These are phyloP conservation scores for Elaeis guineensis DNA, from an alignment of 176 grass and related monocot genomes.

Conservation along the genomic window DNA sequence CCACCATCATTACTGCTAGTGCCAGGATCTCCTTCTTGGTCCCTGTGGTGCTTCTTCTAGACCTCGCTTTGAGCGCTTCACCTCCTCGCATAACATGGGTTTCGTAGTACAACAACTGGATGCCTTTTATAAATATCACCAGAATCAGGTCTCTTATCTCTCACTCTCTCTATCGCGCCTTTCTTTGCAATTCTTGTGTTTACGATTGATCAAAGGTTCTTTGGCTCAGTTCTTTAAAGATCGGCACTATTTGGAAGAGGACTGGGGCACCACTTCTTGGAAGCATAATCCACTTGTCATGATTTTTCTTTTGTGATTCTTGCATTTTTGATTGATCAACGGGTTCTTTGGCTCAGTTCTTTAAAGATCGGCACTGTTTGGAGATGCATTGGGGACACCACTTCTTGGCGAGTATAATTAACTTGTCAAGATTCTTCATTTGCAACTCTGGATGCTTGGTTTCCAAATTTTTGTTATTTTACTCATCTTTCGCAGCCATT, in stretches of 20 bases:
- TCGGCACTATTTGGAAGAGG: slow-evolving; percentile 14
- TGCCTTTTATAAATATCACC: slow-evolving; percentile 17
- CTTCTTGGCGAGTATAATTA: too few relatives aligned
- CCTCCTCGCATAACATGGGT: too few relatives aligned
- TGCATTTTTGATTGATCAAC: background rate
- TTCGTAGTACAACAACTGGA: slow-evolving; percentile 9
- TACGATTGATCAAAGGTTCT: background rate
- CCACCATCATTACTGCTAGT: background rate
- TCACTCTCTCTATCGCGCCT: background rate
- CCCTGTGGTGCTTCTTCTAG: background rate
- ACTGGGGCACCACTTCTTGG: slow-evolving; percentile 9
- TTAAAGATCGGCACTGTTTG: slow-evolving; percentile 18
- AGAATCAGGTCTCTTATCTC: background rate
- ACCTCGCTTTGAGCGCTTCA: background rate
- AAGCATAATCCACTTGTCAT: background rate
- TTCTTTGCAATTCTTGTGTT: background rate
- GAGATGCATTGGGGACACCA: slow-evolving; percentile 12
- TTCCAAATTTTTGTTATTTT: too few relatives aligned
- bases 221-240: slow-evolving; percentile 14
- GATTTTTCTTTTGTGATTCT: background rate
- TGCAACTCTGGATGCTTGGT: too few relatives aligned
- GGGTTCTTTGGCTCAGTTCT: background rate
- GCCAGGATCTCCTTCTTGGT: background rate
- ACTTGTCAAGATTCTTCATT: too few relatives aligned
- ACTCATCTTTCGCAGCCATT: too few relatives aligned